phyloP scores from a whole-genome alignment of 1,284 basidiomycete genomes.

The Ustilago curta region DNA sequence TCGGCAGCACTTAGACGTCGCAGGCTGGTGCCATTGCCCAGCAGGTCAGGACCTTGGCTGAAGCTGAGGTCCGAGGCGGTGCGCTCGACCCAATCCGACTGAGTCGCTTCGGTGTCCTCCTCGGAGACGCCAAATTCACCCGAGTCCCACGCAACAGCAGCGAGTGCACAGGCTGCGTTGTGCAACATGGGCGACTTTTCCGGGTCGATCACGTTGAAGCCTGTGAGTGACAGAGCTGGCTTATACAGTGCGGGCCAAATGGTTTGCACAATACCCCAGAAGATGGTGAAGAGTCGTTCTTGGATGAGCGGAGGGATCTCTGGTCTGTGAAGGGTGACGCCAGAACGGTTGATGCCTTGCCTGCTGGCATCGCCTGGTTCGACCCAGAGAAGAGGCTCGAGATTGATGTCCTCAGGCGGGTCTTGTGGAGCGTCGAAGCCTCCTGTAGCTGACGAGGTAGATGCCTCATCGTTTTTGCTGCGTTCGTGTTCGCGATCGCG shows the following conservation, averaged over 20 bases:
- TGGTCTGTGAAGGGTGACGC: constrained; percentile 39
- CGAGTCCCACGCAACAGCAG: constrained; percentile 51
- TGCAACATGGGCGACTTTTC: constrained; percentile 54
- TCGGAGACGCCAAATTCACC: constrained; percentile 39
- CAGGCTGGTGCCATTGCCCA: constrained; percentile 26
- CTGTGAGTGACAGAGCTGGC: constrained; percentile 29
- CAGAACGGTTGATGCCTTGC: constrained; percentile 32
- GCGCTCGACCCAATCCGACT: constrained; percentile 46
- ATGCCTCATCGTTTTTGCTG: not conserved
- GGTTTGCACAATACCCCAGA: constrained; percentile 46
- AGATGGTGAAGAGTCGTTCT: constrained; percentile 51
- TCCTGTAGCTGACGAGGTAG: not conserved
- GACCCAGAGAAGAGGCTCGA: constrained; percentile 48
- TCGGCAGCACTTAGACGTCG: constrained; percentile 32
- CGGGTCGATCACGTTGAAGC: constrained; percentile 42
- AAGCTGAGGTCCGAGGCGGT: constrained; percentile 40
- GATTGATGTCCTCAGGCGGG: constrained; percentile 21
- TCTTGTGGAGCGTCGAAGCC: not conserved
- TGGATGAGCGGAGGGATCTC: constrained; percentile 46
- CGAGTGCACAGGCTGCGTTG: constrained; percentile 52
- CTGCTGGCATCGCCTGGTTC: constrained; percentile 30
- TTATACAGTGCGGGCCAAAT: constrained; percentile 58
- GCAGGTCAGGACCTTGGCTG: constrained; percentile 24
- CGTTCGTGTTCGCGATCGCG: constrained; percentile 11
- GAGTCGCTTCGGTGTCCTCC: constrained; percentile 40